These are phyloP conservation scores for Arthrobotrys musiformis DNA, from an alignment of 2,329 filamentous ascomycete species.

Conservation along the genomic window DNA sequence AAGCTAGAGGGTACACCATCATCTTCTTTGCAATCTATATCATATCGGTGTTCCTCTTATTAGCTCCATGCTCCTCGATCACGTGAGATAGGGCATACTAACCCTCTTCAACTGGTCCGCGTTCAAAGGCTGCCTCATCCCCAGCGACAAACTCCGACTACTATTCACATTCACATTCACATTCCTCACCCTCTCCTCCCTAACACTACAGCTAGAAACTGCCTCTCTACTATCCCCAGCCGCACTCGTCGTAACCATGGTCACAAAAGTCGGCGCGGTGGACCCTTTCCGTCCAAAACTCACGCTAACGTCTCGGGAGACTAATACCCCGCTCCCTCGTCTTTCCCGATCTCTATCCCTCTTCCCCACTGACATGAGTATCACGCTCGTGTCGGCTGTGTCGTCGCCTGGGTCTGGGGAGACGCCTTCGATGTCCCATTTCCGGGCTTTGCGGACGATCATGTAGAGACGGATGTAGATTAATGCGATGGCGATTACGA, in stretches of 20 bases:
- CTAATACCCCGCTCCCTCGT: neutral
- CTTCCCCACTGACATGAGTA: constrained; percentile 18
- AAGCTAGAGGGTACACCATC: constrained; percentile 64
- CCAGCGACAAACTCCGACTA: constrained; percentile 19
- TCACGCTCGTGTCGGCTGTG: constrained; percentile 45
- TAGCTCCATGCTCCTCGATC: neutral
- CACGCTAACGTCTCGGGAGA: neutral
- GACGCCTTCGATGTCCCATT: constrained; percentile 47
- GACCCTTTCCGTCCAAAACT: constrained; percentile 29
- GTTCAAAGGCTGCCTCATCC: constrained; percentile 42
- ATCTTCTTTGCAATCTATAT: constrained; percentile 63
- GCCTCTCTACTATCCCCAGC: constrained; percentile 39
- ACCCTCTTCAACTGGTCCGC: constrained; percentile 57
- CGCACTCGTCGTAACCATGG: constrained; percentile 3
- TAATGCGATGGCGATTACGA: constrained; percentile 62
- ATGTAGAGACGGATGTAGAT: constrained; percentile 64
- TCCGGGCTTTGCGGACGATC: constrained; percentile 63
- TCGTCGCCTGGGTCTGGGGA: constrained; percentile 44
- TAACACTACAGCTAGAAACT: neutral
- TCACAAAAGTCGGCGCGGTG: constrained; percentile 22
- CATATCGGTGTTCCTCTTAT: neutral
- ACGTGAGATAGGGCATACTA: constrained; percentile 11
- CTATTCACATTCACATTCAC: constrained; percentile 3
- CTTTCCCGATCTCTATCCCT: constrained; percentile 1
- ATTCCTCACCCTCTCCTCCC: neutral